Evolutionary conservation across 2,329 filamentous ascomycete species (phyloP), one percentile per base, ranked within the genome.

Genomic region (Amylocarpus encephaloides): DNA sequence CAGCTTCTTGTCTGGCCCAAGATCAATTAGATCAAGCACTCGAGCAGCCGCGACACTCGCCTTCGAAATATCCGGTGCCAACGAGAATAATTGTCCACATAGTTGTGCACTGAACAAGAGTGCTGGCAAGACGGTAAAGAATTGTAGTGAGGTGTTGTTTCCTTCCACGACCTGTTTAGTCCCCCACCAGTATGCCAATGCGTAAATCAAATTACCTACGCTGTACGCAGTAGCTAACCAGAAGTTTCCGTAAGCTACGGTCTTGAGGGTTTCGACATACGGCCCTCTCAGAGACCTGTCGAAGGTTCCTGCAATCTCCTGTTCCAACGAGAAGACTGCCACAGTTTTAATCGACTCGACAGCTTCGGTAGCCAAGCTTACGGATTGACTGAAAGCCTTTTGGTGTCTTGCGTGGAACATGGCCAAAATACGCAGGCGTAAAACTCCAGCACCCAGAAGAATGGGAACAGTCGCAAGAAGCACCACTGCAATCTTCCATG

Each of bases 121-220:
- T 3, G 84, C 75, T 13, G 86, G 75, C 2, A 88, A 72, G 9
- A 90, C 83, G 59, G 87, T 85, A 63, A 90, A 80, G 70, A 89
- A 90, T 10, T 85, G 77, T 26, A 43, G 81, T 79, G 39, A 79
- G 78, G 67, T 74, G 57, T 84, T 85, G 50, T 78, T 71, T 3
- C 85, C 84, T 35, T 75, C 73, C 48, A 83, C 76, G 53, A 90
- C 86, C 51, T 83, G 79, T 59, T 80, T 83, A 0, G 84, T 77
- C 5, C 86, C 86, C 85, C 86, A 90, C 83, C 85, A 90, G 67
- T 88, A 89, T 1, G 85, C 82, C 47, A 91, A 76, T 0, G 85
- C 84, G 62, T 89, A 86, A 19, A 88, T 78, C 40, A 86, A 72
- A 59, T 83, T 85, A 16, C 81, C 78, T 9, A 77, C 70, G 55